These are phyloP conservation scores for Saccharomycopsis amapae DNA, from an alignment of 805 yeast genomes.

Conservation along the genomic window DNA sequence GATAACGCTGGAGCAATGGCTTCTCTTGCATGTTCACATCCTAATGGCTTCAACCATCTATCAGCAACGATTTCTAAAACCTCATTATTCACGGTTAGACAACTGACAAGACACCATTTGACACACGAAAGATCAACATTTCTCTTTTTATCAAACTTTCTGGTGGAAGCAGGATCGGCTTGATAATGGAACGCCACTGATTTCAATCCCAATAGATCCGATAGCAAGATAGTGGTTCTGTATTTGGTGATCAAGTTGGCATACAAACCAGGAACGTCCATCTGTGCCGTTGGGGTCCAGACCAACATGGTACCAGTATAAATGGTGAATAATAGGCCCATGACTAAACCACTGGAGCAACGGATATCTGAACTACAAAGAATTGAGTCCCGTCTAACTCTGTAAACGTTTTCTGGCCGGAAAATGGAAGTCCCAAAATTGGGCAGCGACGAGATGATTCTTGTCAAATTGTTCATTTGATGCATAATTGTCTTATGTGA, in stretches of 20 bases:
- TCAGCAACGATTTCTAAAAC: constrained; percentile 83
- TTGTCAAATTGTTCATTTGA: constrained; percentile 73
- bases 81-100: constrained; percentile 87
- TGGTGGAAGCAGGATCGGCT: constrained; percentile 75
- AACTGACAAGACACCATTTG: constrained; percentile 84
- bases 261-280: constrained; percentile 78
- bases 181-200: constrained; percentile 91
- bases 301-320: constrained; percentile 77
- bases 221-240: constrained; percentile 65
- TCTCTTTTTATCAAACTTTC: constrained; percentile 68
- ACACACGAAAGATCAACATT: constrained; percentile 73
- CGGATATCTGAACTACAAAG: constrained; percentile 54
- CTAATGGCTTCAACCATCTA: constrained; percentile 85
- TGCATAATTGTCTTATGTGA: constrained; percentile 83
- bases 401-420: constrained; percentile 35
- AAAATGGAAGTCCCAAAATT: constrained; percentile 18
- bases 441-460: constrained; percentile 61
- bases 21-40: constrained; percentile 66
- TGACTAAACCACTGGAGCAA: constrained; percentile 74
- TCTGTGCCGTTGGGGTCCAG: constrained; percentile 68
- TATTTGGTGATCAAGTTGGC: constrained; percentile 71
- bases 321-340: constrained; percentile 73
- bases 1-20: constrained; percentile 87
- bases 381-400: constrained; percentile 52
- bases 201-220: constrained; percentile 84